Evolutionary conservation across 108 stramenopile species (phyloP).

Genomic region (Mediolabrus comicus): DNA sequence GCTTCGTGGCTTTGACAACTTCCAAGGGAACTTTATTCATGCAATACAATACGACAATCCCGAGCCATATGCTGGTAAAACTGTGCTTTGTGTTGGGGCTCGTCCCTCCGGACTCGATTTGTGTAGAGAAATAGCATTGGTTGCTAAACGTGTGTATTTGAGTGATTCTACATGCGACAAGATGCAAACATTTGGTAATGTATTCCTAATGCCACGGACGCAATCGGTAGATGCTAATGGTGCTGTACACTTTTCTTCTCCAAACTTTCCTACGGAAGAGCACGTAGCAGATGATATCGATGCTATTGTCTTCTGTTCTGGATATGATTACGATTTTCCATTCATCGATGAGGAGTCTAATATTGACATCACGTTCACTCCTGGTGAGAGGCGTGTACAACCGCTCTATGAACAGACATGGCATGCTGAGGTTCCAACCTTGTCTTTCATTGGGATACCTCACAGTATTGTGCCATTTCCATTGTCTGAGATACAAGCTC

Average conservation of each 20-base stretch:
- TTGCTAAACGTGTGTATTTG: slow-evolving; percentile 75
- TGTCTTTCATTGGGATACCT: slow-evolving; percentile 88
- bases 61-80: slow-evolving; percentile 49
- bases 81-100: slow-evolving; percentile 88
- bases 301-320: slow-evolving; percentile 83
- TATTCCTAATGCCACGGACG: slow-evolving; percentile 66
- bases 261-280: slow-evolving; percentile 14
- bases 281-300: slow-evolving; percentile 45
- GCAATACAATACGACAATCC: slow-evolving; percentile 87
- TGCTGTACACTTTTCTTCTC: slow-evolving; percentile 46
- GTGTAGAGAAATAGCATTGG: slow-evolving; percentile 77
- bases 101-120: slow-evolving; percentile 88
- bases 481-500: slow-evolving; percentile 83
- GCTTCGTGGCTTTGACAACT: slow-evolving; percentile 59
- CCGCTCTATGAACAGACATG: slow-evolving; percentile 89
- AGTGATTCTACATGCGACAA: slow-evolving; percentile 60
- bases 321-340: slow-evolving; percentile 89
- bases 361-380: slow-evolving; percentile 21
- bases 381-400: slow-evolving; percentile 63
- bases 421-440: slow-evolving; percentile 79
- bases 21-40: slow-evolving; percentile 64
- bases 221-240: slow-evolving; percentile 49
- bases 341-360: slow-evolving; percentile 66
- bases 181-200: slow-evolving; percentile 43
- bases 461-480: slow-evolving; percentile 89